Evolutionary conservation across 1,139 yeast genomes (phyloP).

Genomic region (Meyerozyma elateridarum): DNA sequence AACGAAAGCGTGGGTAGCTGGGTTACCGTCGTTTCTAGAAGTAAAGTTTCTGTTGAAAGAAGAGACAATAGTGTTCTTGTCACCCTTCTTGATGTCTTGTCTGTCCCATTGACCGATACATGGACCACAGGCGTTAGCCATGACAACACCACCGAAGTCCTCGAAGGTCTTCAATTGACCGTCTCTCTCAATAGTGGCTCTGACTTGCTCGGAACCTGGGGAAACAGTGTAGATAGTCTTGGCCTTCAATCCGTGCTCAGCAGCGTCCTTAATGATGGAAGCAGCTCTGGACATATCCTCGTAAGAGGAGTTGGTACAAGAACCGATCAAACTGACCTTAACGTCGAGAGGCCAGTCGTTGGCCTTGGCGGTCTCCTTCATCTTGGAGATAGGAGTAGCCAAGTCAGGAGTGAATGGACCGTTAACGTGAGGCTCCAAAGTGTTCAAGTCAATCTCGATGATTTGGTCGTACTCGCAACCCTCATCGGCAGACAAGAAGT

Average conservation of each 20-base stretch:
- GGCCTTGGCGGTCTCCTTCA: conserved; percentile 82
- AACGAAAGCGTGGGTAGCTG: conserved; percentile 95
- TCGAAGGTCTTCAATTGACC: conserved; percentile 88
- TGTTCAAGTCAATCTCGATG: conserved; percentile 89
- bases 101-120: conserved; percentile 99
- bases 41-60: conserved; percentile 99
- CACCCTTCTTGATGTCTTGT: conserved; percentile 95
- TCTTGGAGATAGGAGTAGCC: conserved; percentile 93
- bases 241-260: conserved; percentile 82
- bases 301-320: conserved; percentile 98
- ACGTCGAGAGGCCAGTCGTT: conserved; percentile 94
- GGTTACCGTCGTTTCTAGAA: conserved; percentile 98
- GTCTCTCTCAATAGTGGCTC: conserved; percentile 98
- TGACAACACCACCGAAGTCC: conserved; percentile 90
- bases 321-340: conserved; percentile 95
- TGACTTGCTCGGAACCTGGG: conserved; percentile 98
- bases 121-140: conserved; percentile 99
- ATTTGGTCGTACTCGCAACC: conserved; percentile 96
- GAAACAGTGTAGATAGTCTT: conserved; percentile 90
- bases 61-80: conserved; percentile 95
- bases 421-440: conserved; percentile 94
- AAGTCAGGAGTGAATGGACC: conserved; percentile 99
- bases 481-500: conserved; percentile 83
- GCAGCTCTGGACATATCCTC: conserved; percentile 99
- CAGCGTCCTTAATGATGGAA: conserved; percentile 88